phyloP scores from a whole-genome alignment of 1,284 basidiomycete species.

The Ustilago sp. region DNA sequence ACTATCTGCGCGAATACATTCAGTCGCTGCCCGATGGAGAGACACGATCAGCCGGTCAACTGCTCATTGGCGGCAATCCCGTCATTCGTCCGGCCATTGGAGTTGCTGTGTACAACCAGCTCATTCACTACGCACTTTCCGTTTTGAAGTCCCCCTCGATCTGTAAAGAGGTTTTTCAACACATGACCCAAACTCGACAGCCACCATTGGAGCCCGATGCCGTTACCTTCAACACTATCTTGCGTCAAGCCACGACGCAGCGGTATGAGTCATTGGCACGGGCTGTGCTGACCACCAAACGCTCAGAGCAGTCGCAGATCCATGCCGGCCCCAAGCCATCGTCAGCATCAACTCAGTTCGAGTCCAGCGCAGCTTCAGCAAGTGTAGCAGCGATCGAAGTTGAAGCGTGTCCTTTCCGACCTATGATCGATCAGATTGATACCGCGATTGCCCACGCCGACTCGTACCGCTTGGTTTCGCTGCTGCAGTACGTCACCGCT shows the following conservation, averaged over 20 bases:
- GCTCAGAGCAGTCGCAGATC: slow-evolving; percentile 7
- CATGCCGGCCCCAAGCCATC: neutral
- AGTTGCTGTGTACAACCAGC: slow-evolving; percentile 43
- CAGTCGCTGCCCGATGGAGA: slow-evolving; percentile 28
- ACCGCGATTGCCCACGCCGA: slow-evolving; percentile 33
- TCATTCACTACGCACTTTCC: slow-evolving; percentile 42
- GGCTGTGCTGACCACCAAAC: slow-evolving; percentile 33
- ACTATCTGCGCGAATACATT: slow-evolving; percentile 41
- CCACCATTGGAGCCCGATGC: slow-evolving; percentile 39
- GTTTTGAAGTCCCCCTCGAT: slow-evolving; percentile 29
- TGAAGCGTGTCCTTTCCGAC: slow-evolving; percentile 3
- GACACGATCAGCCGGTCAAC: slow-evolving; percentile 15
- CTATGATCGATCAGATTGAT: slow-evolving; percentile 42
- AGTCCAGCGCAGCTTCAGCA: neutral
- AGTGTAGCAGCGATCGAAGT: neutral
- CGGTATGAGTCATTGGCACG: slow-evolving; percentile 28
- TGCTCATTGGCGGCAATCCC: slow-evolving; percentile 15
- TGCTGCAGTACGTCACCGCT: slow-evolving; percentile 43
- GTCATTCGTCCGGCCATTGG: slow-evolving; percentile 30
- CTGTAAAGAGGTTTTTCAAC: slow-evolving; percentile 45
- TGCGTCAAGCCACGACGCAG: slow-evolving; percentile 49
- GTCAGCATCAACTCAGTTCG: neutral
- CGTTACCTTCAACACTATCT: slow-evolving; percentile 50
- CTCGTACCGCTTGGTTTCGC: slow-evolving; percentile 41
- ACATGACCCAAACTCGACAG: slow-evolving; percentile 41